Percentiles rank a stretch among this genome's conserved stretches.
These are phyloP conservation scores for Penicillium sp. DNA, from an alignment of 2,329 filamentous ascomycete species.

Conservation along the genomic window DNA sequence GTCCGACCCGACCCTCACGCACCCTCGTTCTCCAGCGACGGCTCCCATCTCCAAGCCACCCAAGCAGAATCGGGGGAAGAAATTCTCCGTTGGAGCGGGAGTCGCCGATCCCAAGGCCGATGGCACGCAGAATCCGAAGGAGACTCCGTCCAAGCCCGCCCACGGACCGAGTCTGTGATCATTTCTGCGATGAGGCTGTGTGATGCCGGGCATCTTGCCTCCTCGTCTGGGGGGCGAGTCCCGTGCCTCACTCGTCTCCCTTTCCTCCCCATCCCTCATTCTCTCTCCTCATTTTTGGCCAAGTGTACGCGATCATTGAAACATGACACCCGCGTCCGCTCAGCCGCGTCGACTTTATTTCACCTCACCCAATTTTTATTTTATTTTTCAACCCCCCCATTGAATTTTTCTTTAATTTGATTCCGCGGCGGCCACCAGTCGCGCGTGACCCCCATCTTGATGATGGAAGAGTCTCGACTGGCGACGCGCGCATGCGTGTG, in stretches of 20 bases:
- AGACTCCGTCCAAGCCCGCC: constrained; percentile 25
- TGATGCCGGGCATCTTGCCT: too few species aligned
- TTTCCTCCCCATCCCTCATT: too few species aligned
- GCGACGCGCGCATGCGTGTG: constrained; percentile 6
- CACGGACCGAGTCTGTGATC: constrained; percentile 1
- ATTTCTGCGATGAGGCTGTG: too few species aligned
- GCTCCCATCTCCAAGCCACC: constrained; percentile 27
- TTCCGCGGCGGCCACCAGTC: neutral
- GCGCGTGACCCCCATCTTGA: constrained; percentile 13
- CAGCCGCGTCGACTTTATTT: neutral
- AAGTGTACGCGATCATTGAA: neutral
- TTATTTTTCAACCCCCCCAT: neutral
- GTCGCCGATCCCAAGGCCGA: constrained; percentile 27
- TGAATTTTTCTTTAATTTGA: neutral
- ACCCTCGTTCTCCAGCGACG: constrained; percentile 21
- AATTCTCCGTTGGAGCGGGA: constrained; percentile 23
- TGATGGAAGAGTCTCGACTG: constrained; percentile 8
- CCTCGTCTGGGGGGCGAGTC: too few species aligned
- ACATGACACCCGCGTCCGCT: neutral
- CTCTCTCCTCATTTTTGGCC: neutral
- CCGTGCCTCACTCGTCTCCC: too few species aligned
- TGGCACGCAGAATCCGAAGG: constrained; percentile 29
- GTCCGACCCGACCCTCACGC: constrained; percentile 27
- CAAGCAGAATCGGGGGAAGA: constrained; percentile 28
- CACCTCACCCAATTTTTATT: neutral